Evolutionary conservation across 495 filamentous ascomycete species (phyloP).

Genomic region (Talaromyces stipitatus): DNA sequence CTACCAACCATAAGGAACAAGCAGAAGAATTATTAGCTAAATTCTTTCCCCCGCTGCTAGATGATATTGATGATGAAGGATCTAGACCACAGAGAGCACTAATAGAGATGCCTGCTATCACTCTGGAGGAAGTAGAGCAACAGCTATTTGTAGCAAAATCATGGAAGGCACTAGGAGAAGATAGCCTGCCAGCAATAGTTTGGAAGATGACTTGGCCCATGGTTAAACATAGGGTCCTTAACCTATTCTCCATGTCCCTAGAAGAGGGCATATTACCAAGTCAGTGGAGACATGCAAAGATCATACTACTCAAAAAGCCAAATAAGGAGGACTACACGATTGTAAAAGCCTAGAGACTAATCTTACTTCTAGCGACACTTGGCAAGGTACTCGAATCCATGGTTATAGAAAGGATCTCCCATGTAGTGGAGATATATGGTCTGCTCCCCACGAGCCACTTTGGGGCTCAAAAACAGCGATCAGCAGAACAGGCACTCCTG

Average conservation of each 20-base stretch:
- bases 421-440: conserved; percentile 16
- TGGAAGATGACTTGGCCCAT: conserved; percentile 15
- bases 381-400: conserved; percentile 21
- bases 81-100: conserved; percentile 13
- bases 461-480: background rate
- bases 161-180: conserved; percentile 16
- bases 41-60: conserved; percentile 21
- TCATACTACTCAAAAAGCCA: conserved; percentile 22
- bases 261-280: conserved; percentile 11
- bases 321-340: conserved; percentile 12
- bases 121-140: background rate
- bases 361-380: conserved; percentile 17
- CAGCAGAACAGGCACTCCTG: conserved; percentile 16
- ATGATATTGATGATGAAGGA: background rate
- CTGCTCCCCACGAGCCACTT: conserved; percentile 10
- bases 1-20: conserved; percentile 13
- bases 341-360: conserved; percentile 14
- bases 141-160: conserved; percentile 3
- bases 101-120: conserved; percentile 13
- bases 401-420: conserved; percentile 19
- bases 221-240: conserved; percentile 17
- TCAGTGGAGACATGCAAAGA: conserved; percentile 16
- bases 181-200: conserved; percentile 18
- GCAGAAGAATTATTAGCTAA: conserved; percentile 9
- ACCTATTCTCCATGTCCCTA: conserved; percentile 10